Conservation (phyloP, 1,284 basidiomycete species). For the Inonotus obliquus region DNA sequence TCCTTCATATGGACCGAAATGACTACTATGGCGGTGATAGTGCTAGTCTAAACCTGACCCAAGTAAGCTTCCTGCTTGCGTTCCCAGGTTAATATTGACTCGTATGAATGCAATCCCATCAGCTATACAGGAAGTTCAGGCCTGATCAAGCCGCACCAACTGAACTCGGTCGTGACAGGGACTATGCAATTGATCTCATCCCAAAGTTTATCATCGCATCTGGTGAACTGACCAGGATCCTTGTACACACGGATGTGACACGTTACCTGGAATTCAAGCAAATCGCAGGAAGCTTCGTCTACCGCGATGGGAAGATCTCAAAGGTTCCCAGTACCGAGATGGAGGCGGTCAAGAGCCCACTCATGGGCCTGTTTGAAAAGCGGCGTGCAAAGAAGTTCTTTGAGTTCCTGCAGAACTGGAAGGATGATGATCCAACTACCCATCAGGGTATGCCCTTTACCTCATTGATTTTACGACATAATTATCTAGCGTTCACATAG, state of each 20-base stretch:
- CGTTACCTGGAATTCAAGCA: conserved; percentile 99
- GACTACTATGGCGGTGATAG: conserved; percentile 99
- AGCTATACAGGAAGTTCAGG: conserved; percentile 98
- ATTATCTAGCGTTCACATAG: conserved; percentile 35
- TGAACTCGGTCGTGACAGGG: conserved; percentile 88
- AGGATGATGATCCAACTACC: conserved; percentile 89
- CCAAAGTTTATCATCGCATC: conserved; percentile 98
- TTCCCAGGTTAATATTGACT: conserved; percentile 2
- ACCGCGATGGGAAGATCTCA: conserved; percentile 94
- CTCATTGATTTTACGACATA: conserved; percentile 6
- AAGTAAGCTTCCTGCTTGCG: conserved; percentile 49
- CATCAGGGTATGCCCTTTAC: conserved; percentile 74
- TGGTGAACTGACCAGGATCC: conserved; percentile 96
- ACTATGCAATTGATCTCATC: conserved; percentile 94
- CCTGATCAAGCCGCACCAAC: conserved; percentile 64
- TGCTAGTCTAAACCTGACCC: conserved; percentile 95
- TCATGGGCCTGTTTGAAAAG: conserved; percentile 99
- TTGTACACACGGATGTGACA: conserved; percentile 98
- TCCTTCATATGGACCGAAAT: conserved; percentile 98
- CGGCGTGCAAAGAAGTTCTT: conserved; percentile 98
- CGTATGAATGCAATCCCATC: conserved; percentile 19
- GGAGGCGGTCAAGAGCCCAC: conserved; percentile 90
- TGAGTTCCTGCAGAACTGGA: conserved; percentile 95
- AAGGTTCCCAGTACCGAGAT: conserved; percentile 98
- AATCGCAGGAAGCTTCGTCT: conserved; percentile 97